Evolutionary conservation across 2,329 filamentous ascomycete species (phyloP).

Genomic region (Fusarium mundagurra): DNA sequence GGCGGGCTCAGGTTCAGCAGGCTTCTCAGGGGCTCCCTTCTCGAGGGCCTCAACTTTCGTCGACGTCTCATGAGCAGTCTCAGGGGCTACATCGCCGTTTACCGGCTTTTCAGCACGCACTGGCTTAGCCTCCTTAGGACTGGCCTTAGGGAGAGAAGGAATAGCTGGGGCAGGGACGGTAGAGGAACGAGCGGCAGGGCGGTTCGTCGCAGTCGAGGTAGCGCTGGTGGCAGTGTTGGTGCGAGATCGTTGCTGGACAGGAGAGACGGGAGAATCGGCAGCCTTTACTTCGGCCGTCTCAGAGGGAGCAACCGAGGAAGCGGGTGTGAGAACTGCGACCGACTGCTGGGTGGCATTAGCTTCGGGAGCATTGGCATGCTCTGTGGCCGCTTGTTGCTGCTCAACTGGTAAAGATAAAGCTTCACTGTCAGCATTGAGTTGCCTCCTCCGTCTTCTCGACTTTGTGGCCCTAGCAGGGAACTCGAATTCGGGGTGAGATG

Average conservation of each 20-base stretch:
- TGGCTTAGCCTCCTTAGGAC: slow-evolving; percentile 45
- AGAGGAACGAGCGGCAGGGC: slow-evolving; percentile 46
- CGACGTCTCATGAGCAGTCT: slow-evolving; percentile 18
- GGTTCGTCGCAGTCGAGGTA: slow-evolving; percentile 42
- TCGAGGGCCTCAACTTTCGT: slow-evolving; percentile 30
- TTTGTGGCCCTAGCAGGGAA: slow-evolving; percentile 58
- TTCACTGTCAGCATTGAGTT: slow-evolving; percentile 49
- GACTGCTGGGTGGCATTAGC: slow-evolving; percentile 26
- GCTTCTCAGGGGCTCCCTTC: slow-evolving; percentile 34
- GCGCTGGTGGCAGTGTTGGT: slow-evolving; percentile 39
- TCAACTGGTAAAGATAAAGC: slow-evolving; percentile 56
- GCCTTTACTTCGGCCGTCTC: slow-evolving; percentile 39
- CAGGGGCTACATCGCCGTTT: slow-evolving; percentile 31
- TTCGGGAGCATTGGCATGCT: slow-evolving; percentile 37
- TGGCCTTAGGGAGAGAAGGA: slow-evolving; percentile 56
- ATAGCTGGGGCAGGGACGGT: slow-evolving; percentile 57
- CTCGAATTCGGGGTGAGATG: slow-evolving; percentile 59
- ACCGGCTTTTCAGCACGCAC: slow-evolving; percentile 39
- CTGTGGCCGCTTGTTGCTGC: slow-evolving; percentile 48
- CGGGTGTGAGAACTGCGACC: slow-evolving; percentile 20
- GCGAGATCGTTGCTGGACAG: slow-evolving; percentile 42
- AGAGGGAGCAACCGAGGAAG: slow-evolving; percentile 27
- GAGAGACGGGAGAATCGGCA: slow-evolving; percentile 48
- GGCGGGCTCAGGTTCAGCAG: slow-evolving; percentile 37
- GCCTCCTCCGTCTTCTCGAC: slow-evolving; percentile 56